phyloP scores from a whole-genome alignment of 495 filamentous ascomycete species.

The Articulospora tetracladia region DNA sequence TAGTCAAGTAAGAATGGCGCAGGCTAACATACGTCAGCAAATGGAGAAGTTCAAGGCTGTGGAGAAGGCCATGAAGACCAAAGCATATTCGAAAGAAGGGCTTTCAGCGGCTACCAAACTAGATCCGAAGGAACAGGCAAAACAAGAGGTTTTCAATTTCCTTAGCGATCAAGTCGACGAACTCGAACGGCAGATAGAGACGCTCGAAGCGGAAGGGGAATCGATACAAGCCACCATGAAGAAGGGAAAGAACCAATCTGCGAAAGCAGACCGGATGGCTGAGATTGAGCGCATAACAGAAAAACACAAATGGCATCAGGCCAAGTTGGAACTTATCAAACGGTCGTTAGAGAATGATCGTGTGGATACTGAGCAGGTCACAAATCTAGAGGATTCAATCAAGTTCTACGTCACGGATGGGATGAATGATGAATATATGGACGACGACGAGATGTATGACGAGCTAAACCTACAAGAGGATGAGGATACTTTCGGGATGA shows the following conservation, averaged over 20 bases:
- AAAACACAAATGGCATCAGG: conserved; percentile 93
- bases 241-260: conserved; percentile 82
- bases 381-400: conserved; percentile 84
- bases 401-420: conserved; percentile 92
- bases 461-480: conserved; percentile 90
- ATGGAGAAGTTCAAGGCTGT: conserved; percentile 99
- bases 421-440: conserved; percentile 80
- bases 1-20: conserved; percentile 1
- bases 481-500: conserved; percentile 78
- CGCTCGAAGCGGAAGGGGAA: conserved; percentile 87
- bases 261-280: conserved; percentile 80
- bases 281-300: conserved; percentile 82
- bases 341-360: conserved; percentile 90
- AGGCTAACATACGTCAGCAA: conserved; percentile 56
- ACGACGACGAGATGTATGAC: conserved; percentile 91
- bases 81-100: conserved; percentile 98
- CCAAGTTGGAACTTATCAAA: conserved; percentile 85
- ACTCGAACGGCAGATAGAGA: conserved; percentile 87
- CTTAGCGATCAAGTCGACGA: conserved; percentile 85
- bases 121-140: conserved; percentile 93
- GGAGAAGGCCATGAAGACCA: conserved; percentile 99
- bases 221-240: conserved; percentile 82
- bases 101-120: conserved; percentile 84
- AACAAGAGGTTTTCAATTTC: conserved; percentile 80
- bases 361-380: conserved; percentile 79